These are phyloP conservation scores for Phyllosticta capitalensis DNA, from an alignment of 2,329 filamentous ascomycete genomes.

Conservation along the genomic window DNA sequence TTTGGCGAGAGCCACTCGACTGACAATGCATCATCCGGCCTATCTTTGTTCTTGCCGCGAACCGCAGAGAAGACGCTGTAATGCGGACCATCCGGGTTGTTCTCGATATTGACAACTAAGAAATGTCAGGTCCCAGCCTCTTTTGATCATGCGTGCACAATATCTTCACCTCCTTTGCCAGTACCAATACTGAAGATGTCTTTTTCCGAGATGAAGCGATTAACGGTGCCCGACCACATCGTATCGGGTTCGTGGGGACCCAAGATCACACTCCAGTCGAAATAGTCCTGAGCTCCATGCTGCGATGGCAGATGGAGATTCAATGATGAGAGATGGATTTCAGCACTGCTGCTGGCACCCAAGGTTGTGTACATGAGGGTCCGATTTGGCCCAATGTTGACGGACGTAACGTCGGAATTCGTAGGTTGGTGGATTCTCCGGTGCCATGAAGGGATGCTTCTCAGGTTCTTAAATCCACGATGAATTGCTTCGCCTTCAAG, in stretches of 20 bases:
- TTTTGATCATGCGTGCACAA: no score
- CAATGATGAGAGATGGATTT: constrained; percentile 4
- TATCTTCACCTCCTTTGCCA: neutral
- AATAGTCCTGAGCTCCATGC: neutral
- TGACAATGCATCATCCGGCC: neutral
- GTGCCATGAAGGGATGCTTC: constrained; percentile 2
- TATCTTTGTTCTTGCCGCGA: neutral
- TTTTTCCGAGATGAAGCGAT: neutral
- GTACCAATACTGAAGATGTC: constrained; percentile 7
- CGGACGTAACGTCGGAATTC: constrained; percentile 2
- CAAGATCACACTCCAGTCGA: neutral
- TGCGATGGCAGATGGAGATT: neutral
- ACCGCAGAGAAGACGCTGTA: neutral
- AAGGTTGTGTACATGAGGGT: constrained; percentile 2
- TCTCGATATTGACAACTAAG: neutral
- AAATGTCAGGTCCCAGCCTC: neutral
- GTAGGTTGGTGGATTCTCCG: neutral
- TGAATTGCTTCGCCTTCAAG: neutral
- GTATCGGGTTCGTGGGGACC: neutral
- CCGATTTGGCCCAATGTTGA: constrained; percentile 2
- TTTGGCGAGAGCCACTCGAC: constrained; percentile 4
- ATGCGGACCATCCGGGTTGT: neutral
- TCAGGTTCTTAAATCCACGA: neutral
- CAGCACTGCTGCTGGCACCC: neutral
- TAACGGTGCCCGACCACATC: neutral